Evolutionary conservation across 2,329 filamentous ascomycete species (phyloP).

Genomic region (Calonectria henricotiae): DNA sequence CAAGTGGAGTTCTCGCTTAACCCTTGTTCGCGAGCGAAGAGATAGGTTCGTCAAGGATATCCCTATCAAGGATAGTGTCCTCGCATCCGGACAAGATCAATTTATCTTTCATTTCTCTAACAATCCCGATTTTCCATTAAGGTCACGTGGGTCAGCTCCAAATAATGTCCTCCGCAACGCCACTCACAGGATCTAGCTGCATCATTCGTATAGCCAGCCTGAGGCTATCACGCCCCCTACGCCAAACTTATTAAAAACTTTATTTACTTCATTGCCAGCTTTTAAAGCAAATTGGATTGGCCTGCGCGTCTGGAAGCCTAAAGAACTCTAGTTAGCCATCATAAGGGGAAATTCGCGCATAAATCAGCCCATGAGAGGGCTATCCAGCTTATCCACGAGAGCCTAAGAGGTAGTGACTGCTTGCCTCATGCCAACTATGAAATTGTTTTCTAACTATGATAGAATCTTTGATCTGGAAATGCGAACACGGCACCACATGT

Average conservation of each 20-base stretch:
- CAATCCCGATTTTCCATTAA: background rate
- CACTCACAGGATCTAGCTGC: slow-evolving; percentile 4
- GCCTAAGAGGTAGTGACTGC: slow-evolving; percentile 1
- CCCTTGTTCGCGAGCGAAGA: background rate
- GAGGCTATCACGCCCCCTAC: background rate
- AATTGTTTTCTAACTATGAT: background rate
- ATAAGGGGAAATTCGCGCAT: slow-evolving; percentile 18
- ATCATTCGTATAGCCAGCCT: slow-evolving; percentile 8
- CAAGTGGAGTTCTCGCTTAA: background rate
- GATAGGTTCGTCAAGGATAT: too few relatives aligned
- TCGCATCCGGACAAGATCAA: background rate
- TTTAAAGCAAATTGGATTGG: background rate
- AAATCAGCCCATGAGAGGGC: slow-evolving; percentile 1
- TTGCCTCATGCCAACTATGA: background rate
- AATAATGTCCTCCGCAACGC: background rate
- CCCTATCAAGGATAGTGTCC: slow-evolving; percentile 19
- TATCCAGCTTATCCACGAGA: background rate
- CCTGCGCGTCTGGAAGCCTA: background rate
- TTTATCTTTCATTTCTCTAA: background rate
- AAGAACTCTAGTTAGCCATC: background rate
- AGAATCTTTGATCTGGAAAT: slow-evolving; percentile 1
- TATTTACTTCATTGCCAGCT: background rate
- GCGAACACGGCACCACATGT: slow-evolving; percentile 16
- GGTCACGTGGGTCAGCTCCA: slow-evolving; percentile 1
- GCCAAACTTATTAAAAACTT: background rate